phyloP scores from a whole-genome alignment of 78 protist species.

The Dictyostelium firmibasis region DNA sequence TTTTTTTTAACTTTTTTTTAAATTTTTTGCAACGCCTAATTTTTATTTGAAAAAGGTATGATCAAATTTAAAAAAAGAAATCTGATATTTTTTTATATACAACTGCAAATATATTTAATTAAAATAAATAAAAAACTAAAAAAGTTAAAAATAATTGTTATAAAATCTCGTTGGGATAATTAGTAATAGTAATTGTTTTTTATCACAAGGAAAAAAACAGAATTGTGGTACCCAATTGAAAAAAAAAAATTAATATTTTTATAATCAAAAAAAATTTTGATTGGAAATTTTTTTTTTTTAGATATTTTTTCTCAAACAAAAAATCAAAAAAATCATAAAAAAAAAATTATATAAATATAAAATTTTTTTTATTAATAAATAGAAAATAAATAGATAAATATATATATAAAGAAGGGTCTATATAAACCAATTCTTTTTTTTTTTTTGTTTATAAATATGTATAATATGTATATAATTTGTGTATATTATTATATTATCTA shows the following conservation, averaged over 20 bases:
- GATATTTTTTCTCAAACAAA: no score
- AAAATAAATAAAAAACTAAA: no score
- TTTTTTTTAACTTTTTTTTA: background rate
- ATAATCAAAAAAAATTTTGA: no score
- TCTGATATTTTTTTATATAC: background rate
- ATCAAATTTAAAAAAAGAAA: background rate
- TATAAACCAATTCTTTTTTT: background rate
- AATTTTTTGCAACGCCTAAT: no score
- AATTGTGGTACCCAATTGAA: no score
- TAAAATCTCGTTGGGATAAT: no score
- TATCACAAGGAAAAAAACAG: no score
- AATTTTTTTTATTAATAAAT: background rate
- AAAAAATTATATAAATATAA: background rate
- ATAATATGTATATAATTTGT: background rate
- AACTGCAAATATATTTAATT: no score
- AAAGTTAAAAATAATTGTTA: no score
- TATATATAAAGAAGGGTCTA: background rate
- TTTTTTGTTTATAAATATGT: background rate
- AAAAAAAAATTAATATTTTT: no score
- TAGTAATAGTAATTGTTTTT: no score
- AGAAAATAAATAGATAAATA: constrained; percentile 5
- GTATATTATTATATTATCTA: constrained; percentile 2
- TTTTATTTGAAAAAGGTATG: background rate
- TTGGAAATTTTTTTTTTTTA: no score
- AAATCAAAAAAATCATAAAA: background rate